Evolutionary conservation across 2,329 filamentous ascomycete species (phyloP), one percentile per base, ranked within the genome.

Genomic region (Penicillium aurantiogriseum): DNA sequence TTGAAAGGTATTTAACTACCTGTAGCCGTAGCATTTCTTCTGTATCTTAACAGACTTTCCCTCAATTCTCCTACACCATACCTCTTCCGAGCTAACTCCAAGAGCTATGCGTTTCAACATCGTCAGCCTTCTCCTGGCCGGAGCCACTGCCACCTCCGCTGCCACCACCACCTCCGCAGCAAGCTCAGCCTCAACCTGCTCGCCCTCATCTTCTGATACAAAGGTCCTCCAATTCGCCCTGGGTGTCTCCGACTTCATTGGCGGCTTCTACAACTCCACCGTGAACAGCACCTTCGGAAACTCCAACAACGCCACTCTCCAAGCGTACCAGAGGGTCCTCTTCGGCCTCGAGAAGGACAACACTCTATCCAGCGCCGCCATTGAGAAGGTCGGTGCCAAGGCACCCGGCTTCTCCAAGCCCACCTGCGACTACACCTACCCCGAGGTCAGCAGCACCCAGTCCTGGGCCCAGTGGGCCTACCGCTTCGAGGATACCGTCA

Each of bases 261-360:
- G 65, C 25, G 47, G 59, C 27, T 71, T 61, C 64, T 71, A 69
- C 51, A 69, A 71, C 56, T 53, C 63, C 42, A 66, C 64, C 6
- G 64, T 70, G 58, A 52, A 69, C 43, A 52, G 44, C 10, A 51
- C 48, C 50, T 61, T 65, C 35, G 66, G 69, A 40, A 61, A 54
- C 49, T 60, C 64, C 10, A 60, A 13, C 31, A 58, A 62, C 31
- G 51, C 49, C 3, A 62, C 63, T 36, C 63, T 65, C 40, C 48
- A 38, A 27, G 27, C 57, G 35, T 70, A 71, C 53, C 51, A 57
- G 49, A 53, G 9, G 36, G 11, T 53, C 27, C 57, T 71, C 48
- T 56, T 53, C 25, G 68, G 68, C 15, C 61, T 71, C 5, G 59
- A 64, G 52, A 57, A 62, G 19, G 59, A 67, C 43, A 68, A 64